These are phyloP conservation scores for Leccinum pachyderme DNA, from an alignment of 1,284 basidiomycete genomes.

Conservation along the genomic window DNA sequence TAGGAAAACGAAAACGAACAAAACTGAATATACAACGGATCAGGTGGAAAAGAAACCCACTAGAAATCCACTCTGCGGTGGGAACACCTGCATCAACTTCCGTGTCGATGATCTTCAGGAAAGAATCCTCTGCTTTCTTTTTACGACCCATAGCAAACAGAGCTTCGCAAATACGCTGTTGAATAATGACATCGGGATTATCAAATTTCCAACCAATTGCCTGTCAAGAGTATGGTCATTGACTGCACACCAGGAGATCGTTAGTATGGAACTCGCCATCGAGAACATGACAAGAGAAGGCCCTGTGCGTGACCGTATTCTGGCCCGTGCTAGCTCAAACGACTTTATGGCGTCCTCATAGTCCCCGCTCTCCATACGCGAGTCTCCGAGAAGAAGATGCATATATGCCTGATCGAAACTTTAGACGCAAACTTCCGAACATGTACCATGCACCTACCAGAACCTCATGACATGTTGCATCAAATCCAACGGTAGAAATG, in stretches of 20 bases:
- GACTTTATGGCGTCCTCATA: neutral
- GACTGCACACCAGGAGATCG: neutral
- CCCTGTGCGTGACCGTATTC: no score
- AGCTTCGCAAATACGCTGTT: slow-evolving; percentile 1
- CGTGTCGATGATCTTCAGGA: neutral
- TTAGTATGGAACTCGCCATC: neutral
- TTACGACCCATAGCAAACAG: neutral
- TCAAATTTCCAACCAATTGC: slow-evolving; percentile 7
- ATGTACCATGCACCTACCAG: neutral
- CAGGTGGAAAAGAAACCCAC: neutral
- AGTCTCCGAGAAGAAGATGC: neutral
- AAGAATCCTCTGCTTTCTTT: neutral
- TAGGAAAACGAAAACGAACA: neutral
- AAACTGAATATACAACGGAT: neutral
- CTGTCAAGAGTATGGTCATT: neutral
- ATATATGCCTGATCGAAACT: neutral
- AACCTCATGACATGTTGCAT: neutral
- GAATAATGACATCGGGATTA: neutral
- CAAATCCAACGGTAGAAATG: neutral
- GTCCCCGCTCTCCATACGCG: neutral
- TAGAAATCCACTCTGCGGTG: neutral
- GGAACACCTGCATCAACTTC: neutral
- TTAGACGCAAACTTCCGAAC: neutral
- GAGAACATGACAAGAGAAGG: neutral
- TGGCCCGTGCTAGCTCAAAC: neutral